Percentiles rank a stretch among this genome's conserved stretches.
Conservation (phyloP, 176 grass and related monocot genomes). For the Alloteropsis semialata region DNA sequence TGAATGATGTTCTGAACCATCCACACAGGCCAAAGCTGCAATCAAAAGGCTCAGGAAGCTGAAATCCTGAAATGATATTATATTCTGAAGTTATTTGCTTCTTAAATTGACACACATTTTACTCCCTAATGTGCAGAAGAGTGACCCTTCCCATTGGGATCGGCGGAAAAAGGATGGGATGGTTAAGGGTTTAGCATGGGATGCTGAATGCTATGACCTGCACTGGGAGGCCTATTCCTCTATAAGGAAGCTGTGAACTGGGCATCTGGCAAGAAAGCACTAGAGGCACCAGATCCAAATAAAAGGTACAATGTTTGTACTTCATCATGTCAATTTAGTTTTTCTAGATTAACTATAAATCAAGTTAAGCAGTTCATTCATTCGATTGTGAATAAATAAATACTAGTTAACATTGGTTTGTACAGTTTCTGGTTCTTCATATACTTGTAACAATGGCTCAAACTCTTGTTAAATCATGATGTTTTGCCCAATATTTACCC, state of each 20-base stretch:
- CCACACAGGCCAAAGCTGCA: background rate
- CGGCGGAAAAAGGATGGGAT: conserved; percentile 45
- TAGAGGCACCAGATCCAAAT: background rate
- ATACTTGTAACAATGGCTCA: background rate
- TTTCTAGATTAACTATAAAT: background rate
- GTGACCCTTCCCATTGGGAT: conserved; percentile 27
- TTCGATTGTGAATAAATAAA: background rate
- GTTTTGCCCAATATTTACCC: background rate
- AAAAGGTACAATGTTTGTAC: background rate
- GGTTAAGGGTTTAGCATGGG: conserved; percentile 43
- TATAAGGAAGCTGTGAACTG: conserved; percentile 37
- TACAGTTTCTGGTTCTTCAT: background rate
- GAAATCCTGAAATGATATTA: background rate
- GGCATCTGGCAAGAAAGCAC: background rate
- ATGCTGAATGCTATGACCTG: conserved; percentile 44
- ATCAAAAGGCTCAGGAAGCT: background rate
- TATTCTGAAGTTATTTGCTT: conserved; percentile 19
- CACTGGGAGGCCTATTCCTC: conserved; percentile 50
- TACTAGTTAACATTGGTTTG: background rate
- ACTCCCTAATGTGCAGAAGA: conserved; percentile 37
- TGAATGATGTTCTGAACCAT: background rate
- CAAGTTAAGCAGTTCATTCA: background rate
- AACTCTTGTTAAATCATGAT: background rate
- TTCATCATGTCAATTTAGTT: background rate
- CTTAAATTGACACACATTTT: background rate